Base-by-base conservation (phyloP, 192 early-diverging fungal species). In the Gamsiella multidivaricata region DNA sequence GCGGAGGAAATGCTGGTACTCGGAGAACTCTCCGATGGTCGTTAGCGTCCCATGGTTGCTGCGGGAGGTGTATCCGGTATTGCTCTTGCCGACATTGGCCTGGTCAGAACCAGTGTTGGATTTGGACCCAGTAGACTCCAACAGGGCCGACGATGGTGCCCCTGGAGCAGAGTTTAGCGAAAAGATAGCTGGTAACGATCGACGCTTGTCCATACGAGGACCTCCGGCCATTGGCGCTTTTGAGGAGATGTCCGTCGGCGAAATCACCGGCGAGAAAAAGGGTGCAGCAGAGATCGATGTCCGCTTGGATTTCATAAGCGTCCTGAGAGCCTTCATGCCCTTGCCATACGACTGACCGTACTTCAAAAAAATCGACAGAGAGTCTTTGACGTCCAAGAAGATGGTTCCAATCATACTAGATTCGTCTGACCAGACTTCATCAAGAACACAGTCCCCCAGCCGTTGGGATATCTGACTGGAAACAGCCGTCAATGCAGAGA, bases 311-410 rank as follows among this genome's bases (percentile, higher is more conserved):
- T 78, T 78, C 53, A 78, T 39, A 33, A 78, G 47, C 2, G 74
- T 33, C 54, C 66, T 53, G 15, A 78, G 31, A 17, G 74, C 65
- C 60, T 78, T 78, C 65, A 78, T 78, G 25, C 74, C 74, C 54
- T 78, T 78, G n/a, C 65, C 74, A 37, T 78, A 78, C n/a, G 74
- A 54, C 20, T 78, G 74, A 29, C 74, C 74, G 25, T 78, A 78
- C 59, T 63, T 68, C 74, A 78, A 69, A 49, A 78, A 78, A 53
- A 69, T 69, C 11, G 65, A 64, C 33, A 78, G 34, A 23, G 74
- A 60, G 22, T 78, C 74, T 22, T 78, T 78, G 54, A 52, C 54
- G n/a, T 78, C 60, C 65, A 78, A 53, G 45, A 78, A 78, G 41
- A 78, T 64, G 42, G 65, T 69, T 12, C 74, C 74, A 12, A 78